These are phyloP conservation scores for Exophiala sp. DNA, from an alignment of 2,329 filamentous ascomycete species.

Conservation along the genomic window DNA sequence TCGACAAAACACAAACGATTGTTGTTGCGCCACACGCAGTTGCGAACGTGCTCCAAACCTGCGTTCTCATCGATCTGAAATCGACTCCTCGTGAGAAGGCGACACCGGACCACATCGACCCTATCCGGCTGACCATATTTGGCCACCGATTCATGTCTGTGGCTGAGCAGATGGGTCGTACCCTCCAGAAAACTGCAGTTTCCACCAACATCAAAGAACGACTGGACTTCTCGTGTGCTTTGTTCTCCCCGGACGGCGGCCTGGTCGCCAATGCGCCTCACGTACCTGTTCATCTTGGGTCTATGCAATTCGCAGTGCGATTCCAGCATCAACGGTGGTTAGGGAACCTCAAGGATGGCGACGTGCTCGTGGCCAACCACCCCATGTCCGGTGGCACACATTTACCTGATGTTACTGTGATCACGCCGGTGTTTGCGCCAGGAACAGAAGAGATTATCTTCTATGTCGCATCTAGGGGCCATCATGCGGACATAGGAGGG, in stretches of 20 bases:
- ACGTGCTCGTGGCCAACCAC: conserved; percentile 76
- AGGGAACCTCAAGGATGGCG: conserved; percentile 68
- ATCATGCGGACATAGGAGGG: conserved; percentile 62
- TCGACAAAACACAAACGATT: conserved; percentile 47
- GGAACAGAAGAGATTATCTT: conserved; percentile 66
- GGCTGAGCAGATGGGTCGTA: conserved; percentile 78
- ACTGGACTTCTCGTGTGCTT: conserved; percentile 76
- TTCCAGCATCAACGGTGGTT: conserved; percentile 75
- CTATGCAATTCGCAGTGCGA: conserved; percentile 78
- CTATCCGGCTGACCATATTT: conserved; percentile 74
- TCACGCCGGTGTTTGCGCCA: conserved; percentile 70
- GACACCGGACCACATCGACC: conserved; percentile 58
- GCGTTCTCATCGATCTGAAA: conserved; percentile 52
- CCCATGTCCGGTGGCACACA: conserved; percentile 77
- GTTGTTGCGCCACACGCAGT: conserved; percentile 38
- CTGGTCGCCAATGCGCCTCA: conserved; percentile 69
- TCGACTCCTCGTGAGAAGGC: conserved; percentile 48
- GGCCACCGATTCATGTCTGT: conserved; percentile 82
- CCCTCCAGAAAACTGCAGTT: conserved; percentile 74
- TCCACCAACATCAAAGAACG: conserved; percentile 77
- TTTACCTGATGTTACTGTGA: conserved; percentile 72
- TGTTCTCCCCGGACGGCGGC: conserved; percentile 72
- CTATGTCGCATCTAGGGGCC: conserved; percentile 71
- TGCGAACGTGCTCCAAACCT: conserved; percentile 37
- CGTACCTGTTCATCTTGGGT: conserved; percentile 75